A percentile compares a stretch with the other conserved stretches of the same genome.
Conservation (phyloP, 768 basidiomycete species). For the Macrocybe gigantea region DNA sequence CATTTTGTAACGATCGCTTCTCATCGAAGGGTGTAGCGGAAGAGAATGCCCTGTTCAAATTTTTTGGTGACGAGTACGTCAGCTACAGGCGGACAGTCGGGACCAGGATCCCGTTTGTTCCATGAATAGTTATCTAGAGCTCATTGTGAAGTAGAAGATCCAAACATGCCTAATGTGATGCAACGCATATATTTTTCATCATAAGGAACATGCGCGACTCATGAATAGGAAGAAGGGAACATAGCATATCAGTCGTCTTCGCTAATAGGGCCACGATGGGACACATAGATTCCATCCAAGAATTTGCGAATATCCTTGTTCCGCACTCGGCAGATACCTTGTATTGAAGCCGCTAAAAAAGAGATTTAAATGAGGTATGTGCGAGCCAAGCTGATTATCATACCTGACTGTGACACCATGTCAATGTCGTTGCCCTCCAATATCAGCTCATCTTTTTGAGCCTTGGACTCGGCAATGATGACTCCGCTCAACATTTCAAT, state of each 20-base stretch:
- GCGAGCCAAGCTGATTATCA: constrained; percentile 8
- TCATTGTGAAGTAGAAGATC: background rate
- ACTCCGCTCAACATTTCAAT: constrained; percentile 92
- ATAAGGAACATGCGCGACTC: too few species aligned
- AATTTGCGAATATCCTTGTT: constrained; percentile 99
- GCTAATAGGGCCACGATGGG: constrained; percentile 66
- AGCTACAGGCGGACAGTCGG: constrained; percentile 71
- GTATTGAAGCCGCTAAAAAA: constrained; percentile 82
- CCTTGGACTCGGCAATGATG: constrained; percentile 75
- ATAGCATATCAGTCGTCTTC: constrained; percentile 33
- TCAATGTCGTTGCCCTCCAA: constrained; percentile 95
- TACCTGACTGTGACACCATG: constrained; percentile 95
- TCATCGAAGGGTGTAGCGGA: constrained; percentile 49
- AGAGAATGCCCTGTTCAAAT: constrained; percentile 70
- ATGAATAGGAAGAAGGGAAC: too few species aligned
- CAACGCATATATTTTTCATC: too few species aligned
- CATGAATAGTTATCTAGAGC: constrained; percentile 25
- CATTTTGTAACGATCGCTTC: background rate
- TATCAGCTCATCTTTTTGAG: constrained; percentile 92
- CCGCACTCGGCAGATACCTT: constrained; percentile 92
- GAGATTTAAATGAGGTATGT: constrained; percentile 1
- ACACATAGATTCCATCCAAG: constrained; percentile 91
- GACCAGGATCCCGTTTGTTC: constrained; percentile 86
- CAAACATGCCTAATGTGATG: too few species aligned
- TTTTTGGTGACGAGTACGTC: constrained; percentile 88